Evolutionary conservation across 768 basidiomycete genomes (phyloP), one percentile per base, ranked within the genome.

Genomic region (Amyloporia xantha): DNA sequence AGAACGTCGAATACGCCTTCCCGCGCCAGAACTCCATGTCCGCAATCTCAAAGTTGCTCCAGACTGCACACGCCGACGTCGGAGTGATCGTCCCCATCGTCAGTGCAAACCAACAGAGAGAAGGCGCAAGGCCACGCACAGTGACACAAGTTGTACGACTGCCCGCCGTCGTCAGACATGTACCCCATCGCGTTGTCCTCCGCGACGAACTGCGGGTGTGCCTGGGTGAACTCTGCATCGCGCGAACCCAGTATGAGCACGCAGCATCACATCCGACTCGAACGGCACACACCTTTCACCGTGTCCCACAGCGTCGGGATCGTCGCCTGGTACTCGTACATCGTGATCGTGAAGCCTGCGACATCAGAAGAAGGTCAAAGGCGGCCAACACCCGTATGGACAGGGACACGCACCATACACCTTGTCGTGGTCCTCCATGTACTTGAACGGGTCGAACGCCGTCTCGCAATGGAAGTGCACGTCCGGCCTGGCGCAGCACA

Each of bases 1-100:
- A 95, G 69, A 85, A 94, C 41, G 79, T 76, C 56, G 78, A 76
- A 66, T 96, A 97, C 0, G 89, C 85, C 55, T 90, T 82, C 1
- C 77, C 72, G 49, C 91, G 72, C 89, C 91, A 95, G 62, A 95
- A 89, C 55, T 90, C 82, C 73, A 96, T 80, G 59, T 84, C 81
- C 2, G 80, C 91, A 51, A 97, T 95, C 67, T 88, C 81, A 57
- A 84, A 84, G 64, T 82, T 84, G 52, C 71, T 75, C 80, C 80
- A 81, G 66, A 79, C 76, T 77, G 51, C 21, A 33, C 2, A n/a
- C 10, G 30, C 30, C 9, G 30, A 15, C 30, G 30, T 6, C 24
- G 35, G n/a, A 23, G 39, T 2, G 46, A n/a, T 33, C 21, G 15
- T 1, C 12, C 41, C 17, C 23, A 30, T n/a, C 30, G 20, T 42